phyloP scores from a whole-genome alignment of 2,329 filamentous ascomycete genomes.

The Cladorrhinum sp. region DNA sequence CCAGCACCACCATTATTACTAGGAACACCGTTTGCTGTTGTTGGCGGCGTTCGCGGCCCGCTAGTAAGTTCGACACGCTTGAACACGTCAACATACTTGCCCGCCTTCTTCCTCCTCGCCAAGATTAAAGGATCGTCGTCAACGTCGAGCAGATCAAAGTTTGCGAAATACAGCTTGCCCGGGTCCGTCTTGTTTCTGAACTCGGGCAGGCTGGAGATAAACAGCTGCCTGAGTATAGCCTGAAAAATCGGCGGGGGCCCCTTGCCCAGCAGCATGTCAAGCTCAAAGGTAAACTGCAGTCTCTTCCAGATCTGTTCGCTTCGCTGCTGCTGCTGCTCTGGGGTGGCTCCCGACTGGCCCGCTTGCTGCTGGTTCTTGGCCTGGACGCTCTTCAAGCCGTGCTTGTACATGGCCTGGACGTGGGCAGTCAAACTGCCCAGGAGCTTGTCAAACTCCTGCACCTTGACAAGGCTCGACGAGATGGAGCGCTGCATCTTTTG shows the following conservation, averaged over 20 bases:
- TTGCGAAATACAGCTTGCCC: constrained; percentile 67
- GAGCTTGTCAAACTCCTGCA: constrained; percentile 61
- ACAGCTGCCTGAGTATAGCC: constrained; percentile 61
- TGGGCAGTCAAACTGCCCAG: constrained; percentile 48
- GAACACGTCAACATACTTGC: constrained; percentile 53
- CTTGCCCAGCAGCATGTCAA: constrained; percentile 49
- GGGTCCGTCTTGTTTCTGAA: constrained; percentile 61
- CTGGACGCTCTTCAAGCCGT: constrained; percentile 33
- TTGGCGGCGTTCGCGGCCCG: not conserved
- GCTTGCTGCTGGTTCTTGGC: constrained; percentile 42
- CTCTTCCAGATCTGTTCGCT: constrained; percentile 44
- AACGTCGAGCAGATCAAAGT: constrained; percentile 67
- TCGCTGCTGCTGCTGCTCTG: constrained; percentile 32
- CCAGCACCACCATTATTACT: not conserved
- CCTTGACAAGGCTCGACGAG: constrained; percentile 52
- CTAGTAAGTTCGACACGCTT: constrained; percentile 54
- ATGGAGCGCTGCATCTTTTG: constrained; percentile 51
- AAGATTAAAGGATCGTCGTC: constrained; percentile 54
- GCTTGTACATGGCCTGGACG: constrained; percentile 49
- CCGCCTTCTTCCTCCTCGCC: constrained; percentile 35
- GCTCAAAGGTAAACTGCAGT: constrained; percentile 49
- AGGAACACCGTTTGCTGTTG: not conserved
- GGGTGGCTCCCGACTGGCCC: constrained; percentile 24
- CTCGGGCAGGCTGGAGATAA: constrained; percentile 55
- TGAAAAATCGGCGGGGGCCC: constrained; percentile 47